Evolutionary conservation across 2,329 filamentous ascomycete genomes (phyloP).

Genomic region (Ophiosphaerella korrae): DNA sequence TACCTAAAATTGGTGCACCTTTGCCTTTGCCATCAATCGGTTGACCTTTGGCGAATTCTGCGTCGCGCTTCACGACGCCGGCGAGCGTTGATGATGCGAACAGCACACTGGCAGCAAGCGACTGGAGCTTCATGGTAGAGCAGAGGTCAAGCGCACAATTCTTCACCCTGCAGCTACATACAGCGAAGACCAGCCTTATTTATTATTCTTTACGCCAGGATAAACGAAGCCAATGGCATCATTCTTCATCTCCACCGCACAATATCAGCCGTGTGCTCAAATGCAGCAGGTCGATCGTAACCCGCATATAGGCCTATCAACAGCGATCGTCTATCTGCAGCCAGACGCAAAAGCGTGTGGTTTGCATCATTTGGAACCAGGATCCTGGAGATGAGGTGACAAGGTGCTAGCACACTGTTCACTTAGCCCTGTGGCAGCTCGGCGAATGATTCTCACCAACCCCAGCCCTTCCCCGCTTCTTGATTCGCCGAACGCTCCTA

Average conservation of each 20-base stretch:
- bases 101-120: constrained; percentile 22
- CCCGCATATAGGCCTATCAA: not conserved
- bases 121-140: constrained; percentile 28
- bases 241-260: constrained; percentile 4
- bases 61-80: constrained; percentile 30
- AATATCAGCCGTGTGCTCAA: not conserved
- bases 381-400: too few species aligned
- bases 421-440: too few species aligned
- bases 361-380: too few species aligned
- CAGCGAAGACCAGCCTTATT: too few species aligned
- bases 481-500: not conserved
- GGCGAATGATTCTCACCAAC: too few species aligned
- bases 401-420: too few species aligned
- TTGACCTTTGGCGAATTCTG: constrained; percentile 58
- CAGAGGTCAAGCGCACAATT: not conserved
- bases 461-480: not conserved
- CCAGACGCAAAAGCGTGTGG: too few species aligned
- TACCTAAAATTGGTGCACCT: constrained; percentile 64
- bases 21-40: constrained; percentile 63
- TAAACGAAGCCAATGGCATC: not conserved
- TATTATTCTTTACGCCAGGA: not conserved
- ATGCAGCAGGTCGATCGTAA: not conserved
- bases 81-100: constrained; percentile 21
- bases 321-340: not conserved
- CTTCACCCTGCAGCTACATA: too few species aligned